Conservation (phyloP, 2,329 filamentous ascomycete genomes). For the Clathrospora elynae region DNA sequence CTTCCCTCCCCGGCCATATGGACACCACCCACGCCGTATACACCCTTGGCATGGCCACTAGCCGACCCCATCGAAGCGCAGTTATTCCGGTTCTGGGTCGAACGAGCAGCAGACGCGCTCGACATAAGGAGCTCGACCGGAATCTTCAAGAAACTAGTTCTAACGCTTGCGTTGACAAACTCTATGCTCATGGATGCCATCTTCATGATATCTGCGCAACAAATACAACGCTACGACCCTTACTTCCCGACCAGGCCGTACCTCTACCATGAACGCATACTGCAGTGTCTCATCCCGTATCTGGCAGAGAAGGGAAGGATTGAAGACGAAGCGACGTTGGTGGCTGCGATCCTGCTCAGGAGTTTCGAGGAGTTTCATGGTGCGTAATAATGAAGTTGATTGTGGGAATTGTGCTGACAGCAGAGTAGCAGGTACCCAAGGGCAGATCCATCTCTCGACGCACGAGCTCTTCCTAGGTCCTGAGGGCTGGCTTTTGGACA, state of each 20-base stretch:
- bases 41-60: constrained; percentile 11
- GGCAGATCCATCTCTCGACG: constrained; percentile 22
- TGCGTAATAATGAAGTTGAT: constrained; percentile 6
- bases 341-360: constrained; percentile 25
- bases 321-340: constrained; percentile 24
- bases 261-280: constrained; percentile 23
- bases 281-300: constrained; percentile 23
- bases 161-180: constrained; percentile 37
- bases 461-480: constrained; percentile 23
- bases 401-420: constrained; percentile 5
- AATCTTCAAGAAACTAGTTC: constrained; percentile 16
- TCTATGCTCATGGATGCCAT: constrained; percentile 50
- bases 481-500: constrained; percentile 19
- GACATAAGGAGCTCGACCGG: constrained; percentile 21
- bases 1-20: constrained; percentile 2
- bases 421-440: constrained; percentile 23
- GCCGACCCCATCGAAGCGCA: constrained; percentile 18
- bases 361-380: constrained; percentile 26
- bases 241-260: constrained; percentile 20
- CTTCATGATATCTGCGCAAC: constrained; percentile 48
- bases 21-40: neutral
- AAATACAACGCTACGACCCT: constrained; percentile 38
- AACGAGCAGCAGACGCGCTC: constrained; percentile 15
- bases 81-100: constrained; percentile 24
- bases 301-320: constrained; percentile 22